phyloP scores from a whole-genome alignment of 2,329 filamentous ascomycete genomes.

The Nemania abortiva region DNA sequence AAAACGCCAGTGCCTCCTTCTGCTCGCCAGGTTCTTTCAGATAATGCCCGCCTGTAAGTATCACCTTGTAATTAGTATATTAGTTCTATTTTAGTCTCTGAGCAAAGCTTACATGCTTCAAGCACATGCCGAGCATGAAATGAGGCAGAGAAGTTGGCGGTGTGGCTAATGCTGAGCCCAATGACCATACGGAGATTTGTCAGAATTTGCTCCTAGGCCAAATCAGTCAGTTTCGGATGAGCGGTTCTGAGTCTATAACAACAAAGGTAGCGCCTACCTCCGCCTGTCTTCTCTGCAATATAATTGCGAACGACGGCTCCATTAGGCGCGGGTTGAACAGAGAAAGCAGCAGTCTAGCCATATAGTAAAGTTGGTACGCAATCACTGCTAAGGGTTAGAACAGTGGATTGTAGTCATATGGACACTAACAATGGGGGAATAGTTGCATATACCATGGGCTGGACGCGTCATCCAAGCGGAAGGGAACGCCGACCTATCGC shows the following conservation, averaged over 20 bases:
- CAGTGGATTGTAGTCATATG: background rate
- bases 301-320: background rate
- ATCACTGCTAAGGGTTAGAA: background rate
- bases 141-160: constrained; percentile 10
- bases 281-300: background rate
- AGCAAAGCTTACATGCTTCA: constrained; percentile 13
- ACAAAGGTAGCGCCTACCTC: background rate
- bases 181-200: constrained; percentile 10
- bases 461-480: constrained; percentile 5
- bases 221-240: background rate
- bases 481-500: background rate
- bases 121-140: constrained; percentile 22
- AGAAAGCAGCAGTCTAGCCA: constrained; percentile 15
- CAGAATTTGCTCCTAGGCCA: constrained; percentile 3
- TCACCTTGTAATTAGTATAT: background rate
- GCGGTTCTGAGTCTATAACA: background rate
- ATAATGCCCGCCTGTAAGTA: constrained; percentile 1
- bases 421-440: background rate
- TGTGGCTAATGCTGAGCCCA: constrained; percentile 15
- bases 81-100: background rate
- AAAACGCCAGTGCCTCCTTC: background rate
- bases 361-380: constrained; percentile 16
- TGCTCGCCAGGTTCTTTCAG: constrained; percentile 5
- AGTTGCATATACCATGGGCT: background rate
- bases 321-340: constrained; percentile 10